Evolutionary conservation across 2,329 filamentous ascomycete species (phyloP), one percentile per base, ranked within the genome.

Genomic region (Aspergillus sp.): DNA sequence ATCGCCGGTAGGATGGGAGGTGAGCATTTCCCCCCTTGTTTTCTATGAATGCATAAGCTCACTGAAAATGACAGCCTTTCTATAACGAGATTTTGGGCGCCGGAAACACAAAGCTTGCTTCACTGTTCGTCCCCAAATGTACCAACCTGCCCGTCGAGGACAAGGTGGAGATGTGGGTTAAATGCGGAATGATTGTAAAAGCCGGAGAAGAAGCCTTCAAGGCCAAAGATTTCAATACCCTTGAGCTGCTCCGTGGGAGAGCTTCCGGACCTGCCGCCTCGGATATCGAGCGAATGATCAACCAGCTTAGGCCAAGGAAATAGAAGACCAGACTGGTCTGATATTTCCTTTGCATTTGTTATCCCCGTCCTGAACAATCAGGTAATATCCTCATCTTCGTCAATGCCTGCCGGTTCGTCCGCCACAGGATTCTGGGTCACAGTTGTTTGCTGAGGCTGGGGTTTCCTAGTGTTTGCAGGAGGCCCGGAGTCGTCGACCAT

Each of bases 1-100:
- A 76, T 95, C 90, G 59, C 91, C 94, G 0, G 98, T 99, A 72
- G 94, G 94, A 11, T 99, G 95, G 95, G 92, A 96, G 85, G 90
- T 92, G 77, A 81, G 87, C 79, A 47, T 56, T 59, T 54, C 50
- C 47, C 49, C 47, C 39, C 39, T 61, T 64, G 24, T 57, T 49
- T 56, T 22, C 49, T 60, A 58, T 60, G 47, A 46, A 55, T 65
- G 55, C 56, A 65, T 45, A 56, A 55, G 65, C 73, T 76, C 52
- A 77, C 70, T 67, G 31, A 60, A 60, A 61, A 65, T 54, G n/a
- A 66, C 67, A 92, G 87, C 92, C 94, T 0, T 99, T 96, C 77
- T 97, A 91, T 81, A 96, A 95, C 71, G 89, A 96, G 69, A 87
- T 91, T 29, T 81, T 98, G 0, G 88, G 90, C 51, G 95, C 95